Evolutionary conservation across 345 rosid genomes (phyloP).

Genomic region (Salix koriyanagi): DNA sequence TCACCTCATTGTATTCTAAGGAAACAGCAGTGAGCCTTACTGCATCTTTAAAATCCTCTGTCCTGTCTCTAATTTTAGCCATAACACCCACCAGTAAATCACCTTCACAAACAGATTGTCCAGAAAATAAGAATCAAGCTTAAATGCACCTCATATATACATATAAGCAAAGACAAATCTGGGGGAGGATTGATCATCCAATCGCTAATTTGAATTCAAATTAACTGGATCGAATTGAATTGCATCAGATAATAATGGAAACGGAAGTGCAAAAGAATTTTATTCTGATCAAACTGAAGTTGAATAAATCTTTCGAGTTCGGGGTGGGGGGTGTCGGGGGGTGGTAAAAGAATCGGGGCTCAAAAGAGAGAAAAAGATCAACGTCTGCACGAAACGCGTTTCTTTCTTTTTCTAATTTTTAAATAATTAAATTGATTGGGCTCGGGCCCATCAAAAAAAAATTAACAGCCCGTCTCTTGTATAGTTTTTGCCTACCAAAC

Average conservation of each 20-base stretch:
- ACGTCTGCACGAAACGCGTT: neutral
- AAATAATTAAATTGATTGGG: neutral
- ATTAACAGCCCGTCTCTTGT: neutral
- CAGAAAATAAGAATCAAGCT: neutral
- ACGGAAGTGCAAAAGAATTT: no score
- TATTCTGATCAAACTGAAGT: no score
- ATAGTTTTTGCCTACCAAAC: neutral
- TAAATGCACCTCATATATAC: neutral
- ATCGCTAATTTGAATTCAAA: no score
- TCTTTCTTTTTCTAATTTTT: neutral
- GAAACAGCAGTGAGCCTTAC: constrained; percentile 15
- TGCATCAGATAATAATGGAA: no score
- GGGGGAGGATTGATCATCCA: no score
- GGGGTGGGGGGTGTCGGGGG: no score
- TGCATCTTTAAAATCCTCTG: constrained; percentile 20
- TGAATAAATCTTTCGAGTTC: no score
- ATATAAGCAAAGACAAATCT: no score
- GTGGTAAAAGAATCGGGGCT: neutral
- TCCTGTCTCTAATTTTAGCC: constrained; percentile 20
- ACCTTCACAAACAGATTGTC: neutral
- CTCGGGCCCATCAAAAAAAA: neutral
- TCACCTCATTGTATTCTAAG: constrained; percentile 14
- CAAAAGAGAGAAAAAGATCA: neutral
- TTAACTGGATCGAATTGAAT: no score
- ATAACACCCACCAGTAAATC: neutral